Conservation (phyloP, 108 stramenopile genomes). For the Fistulifera solaris region DNA sequence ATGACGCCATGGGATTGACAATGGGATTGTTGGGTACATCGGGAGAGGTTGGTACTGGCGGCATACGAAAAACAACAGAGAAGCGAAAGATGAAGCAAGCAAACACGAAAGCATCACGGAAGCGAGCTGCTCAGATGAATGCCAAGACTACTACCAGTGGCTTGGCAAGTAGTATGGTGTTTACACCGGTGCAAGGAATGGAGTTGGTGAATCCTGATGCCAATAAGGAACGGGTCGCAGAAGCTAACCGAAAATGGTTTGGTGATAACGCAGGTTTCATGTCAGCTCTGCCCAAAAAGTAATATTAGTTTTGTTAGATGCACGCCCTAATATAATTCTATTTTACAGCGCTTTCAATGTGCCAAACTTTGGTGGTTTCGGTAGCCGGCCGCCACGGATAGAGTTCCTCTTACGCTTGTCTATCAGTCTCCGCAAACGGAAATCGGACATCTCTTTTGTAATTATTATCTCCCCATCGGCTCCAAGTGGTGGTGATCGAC, state of each 20-base stretch:
- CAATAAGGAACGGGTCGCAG: constrained; percentile 37
- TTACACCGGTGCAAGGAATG: constrained; percentile 78
- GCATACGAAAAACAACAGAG: constrained; percentile 57
- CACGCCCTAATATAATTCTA: neutral
- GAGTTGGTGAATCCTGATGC: constrained; percentile 88
- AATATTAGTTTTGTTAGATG: constrained; percentile 4
- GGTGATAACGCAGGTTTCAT: constrained; percentile 75
- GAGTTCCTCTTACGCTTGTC: constrained; percentile 40
- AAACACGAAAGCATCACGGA: constrained; percentile 69
- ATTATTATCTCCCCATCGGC: constrained; percentile 50
- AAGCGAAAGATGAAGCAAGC: constrained; percentile 71
- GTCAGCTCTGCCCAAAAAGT: constrained; percentile 54
- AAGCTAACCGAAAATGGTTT: constrained; percentile 89
- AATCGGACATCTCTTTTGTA: constrained; percentile 54
- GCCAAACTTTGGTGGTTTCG: constrained; percentile 1
- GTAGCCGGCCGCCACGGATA: constrained; percentile 58
- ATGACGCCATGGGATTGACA: constrained; percentile 91
- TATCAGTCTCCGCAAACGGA: constrained; percentile 61
- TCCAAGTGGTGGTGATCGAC: constrained; percentile 47
- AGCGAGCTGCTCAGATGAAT: constrained; percentile 43
- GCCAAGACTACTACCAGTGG: constrained; percentile 37
- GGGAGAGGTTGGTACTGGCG: constrained; percentile 42
- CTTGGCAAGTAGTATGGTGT: constrained; percentile 75
- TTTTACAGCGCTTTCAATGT: neutral
- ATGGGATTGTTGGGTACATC: constrained; percentile 77